Conservation (phyloP, 164 flowering plant species). For the Stephania cephalantha region DNA sequence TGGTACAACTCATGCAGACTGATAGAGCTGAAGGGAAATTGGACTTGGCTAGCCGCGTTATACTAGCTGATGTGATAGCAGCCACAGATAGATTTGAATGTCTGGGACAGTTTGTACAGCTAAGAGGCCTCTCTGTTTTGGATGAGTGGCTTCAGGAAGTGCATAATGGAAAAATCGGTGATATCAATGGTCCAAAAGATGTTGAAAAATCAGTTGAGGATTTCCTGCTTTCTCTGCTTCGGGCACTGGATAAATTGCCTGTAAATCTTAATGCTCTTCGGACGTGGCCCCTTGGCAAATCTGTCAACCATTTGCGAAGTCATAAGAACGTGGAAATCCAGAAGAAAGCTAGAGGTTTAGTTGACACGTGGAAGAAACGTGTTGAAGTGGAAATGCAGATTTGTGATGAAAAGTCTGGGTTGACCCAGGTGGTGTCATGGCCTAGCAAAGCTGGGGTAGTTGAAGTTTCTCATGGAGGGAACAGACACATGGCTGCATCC, state of each 20-base stretch:
- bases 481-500: conserved; percentile 40
- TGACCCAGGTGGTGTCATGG: conserved; percentile 54
- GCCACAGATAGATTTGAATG: conserved; percentile 78
- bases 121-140: conserved; percentile 73
- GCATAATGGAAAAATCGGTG: conserved; percentile 75
- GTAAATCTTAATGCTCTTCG: conserved; percentile 82
- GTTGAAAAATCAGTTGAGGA: conserved; percentile 73
- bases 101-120: conserved; percentile 73
- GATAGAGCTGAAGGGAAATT: conserved; percentile 59
- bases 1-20: conserved; percentile 71
- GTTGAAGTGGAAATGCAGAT: conserved; percentile 89
- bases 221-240: conserved; percentile 73
- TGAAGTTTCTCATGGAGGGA: conserved; percentile 60
- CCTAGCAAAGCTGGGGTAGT: conserved; percentile 43
- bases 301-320: conserved; percentile 69
- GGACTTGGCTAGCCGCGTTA: conserved; percentile 55
- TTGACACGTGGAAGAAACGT: conserved; percentile 99
- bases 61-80: conserved; percentile 70
- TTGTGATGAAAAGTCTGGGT: conserved; percentile 71
- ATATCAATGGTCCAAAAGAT: conserved; percentile 55
- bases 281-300: conserved; percentile 76
- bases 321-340: conserved; percentile 61
- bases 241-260: conserved; percentile 91
- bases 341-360: conserved; percentile 63
- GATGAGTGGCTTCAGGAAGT: conserved; percentile 97